These are phyloP conservation scores for Flammula alnicola DNA, from an alignment of 1,284 basidiomycete genomes.

Conservation along the genomic window DNA sequence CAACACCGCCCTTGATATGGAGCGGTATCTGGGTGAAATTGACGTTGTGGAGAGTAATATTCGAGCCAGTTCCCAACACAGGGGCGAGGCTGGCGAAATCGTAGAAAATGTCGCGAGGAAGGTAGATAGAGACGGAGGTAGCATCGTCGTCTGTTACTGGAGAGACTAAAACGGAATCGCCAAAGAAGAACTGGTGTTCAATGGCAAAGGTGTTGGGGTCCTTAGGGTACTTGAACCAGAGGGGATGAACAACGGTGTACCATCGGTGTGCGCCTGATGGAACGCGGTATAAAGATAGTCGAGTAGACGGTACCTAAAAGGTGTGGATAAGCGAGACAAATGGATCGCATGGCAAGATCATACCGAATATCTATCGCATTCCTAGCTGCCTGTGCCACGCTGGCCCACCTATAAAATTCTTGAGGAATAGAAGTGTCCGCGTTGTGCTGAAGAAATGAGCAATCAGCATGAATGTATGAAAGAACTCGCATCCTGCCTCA, in stretches of 20 bases:
- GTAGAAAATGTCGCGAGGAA: slow-evolving; percentile 69
- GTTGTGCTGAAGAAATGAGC: slow-evolving; percentile 63
- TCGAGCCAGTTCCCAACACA: slow-evolving; percentile 49
- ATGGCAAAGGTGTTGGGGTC: slow-evolving; percentile 61
- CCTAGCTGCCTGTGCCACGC: slow-evolving; percentile 60
- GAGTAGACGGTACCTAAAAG: slow-evolving; percentile 61
- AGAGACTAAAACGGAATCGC: slow-evolving; percentile 67
- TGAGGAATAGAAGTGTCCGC: slow-evolving; percentile 55
- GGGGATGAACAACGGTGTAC: slow-evolving; percentile 65
- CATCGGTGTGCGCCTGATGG: slow-evolving; percentile 61
- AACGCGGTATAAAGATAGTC: slow-evolving; percentile 78
- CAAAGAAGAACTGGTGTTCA: slow-evolving; percentile 74
- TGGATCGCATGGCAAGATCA: slow-evolving; percentile 9
- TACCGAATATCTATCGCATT: slow-evolving; percentile 65
- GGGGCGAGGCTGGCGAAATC: slow-evolving; percentile 59
- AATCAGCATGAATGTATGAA: too few relatives aligned
- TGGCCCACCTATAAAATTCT: slow-evolving; percentile 72
- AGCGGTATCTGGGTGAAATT: slow-evolving; percentile 63
- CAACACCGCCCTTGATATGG: slow-evolving; percentile 60
- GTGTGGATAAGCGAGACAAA: background rate
- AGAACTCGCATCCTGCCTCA: too few relatives aligned
- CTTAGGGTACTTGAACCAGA: slow-evolving; percentile 70
- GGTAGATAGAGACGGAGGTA: slow-evolving; percentile 63
- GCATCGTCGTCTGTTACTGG: slow-evolving; percentile 68
- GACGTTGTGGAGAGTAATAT: slow-evolving; percentile 52